Base-by-base conservation (phyloP, 352 stramenopile species). In the Pythium aristosporum region DNA sequence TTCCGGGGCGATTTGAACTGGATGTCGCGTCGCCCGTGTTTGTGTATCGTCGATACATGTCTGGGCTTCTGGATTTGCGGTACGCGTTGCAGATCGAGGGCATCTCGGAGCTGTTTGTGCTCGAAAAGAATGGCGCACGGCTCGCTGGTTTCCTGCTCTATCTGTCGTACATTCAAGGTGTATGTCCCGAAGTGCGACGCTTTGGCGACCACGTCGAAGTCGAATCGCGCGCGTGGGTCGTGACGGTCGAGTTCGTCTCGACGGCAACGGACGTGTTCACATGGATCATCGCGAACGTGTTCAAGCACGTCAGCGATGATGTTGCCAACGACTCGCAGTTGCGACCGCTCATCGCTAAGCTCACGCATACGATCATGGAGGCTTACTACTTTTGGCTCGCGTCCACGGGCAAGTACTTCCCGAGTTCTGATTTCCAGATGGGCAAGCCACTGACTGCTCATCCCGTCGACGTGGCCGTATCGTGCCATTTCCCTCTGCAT, bases 71-170 rank as follows among this genome's bases (percentile, higher is more conserved):
- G 42, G 97, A 99, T 81, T 79, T 99, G 41, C 98, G 98, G 39
- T 99, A 98, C 68, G 96, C 98, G 10, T 78, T 99, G 13, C 98
- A 99, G 74, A 98, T 99, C 23, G 86, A 97, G 57, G 95, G 95
- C n/a, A 97, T 98, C 66, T 90, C 84, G 0, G 82, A 93, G 47
- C 72, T 71, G 21, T 98, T 99, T 75, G 83, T 97, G 16, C 61
- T 84, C 43, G 77, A 87, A 25, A 87, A 89, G 54, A 77, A 75
- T 47, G 82, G 84, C 3, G 71, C 69, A 25, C 67, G 77, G 12
- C 73, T 88, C 28, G 73, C 80, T 23, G 71, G 76, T 15, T 93
- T 91, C 60, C 64, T 93, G 63, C 61, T 91, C 20, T 93, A 91
- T 57, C 62, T 93, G 48, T 75, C 79, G 5, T 91, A 88, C 43